These are phyloP conservation scores for Digitaria exilis DNA, from an alignment of 202 grass and related monocot species.

Conservation along the genomic window DNA sequence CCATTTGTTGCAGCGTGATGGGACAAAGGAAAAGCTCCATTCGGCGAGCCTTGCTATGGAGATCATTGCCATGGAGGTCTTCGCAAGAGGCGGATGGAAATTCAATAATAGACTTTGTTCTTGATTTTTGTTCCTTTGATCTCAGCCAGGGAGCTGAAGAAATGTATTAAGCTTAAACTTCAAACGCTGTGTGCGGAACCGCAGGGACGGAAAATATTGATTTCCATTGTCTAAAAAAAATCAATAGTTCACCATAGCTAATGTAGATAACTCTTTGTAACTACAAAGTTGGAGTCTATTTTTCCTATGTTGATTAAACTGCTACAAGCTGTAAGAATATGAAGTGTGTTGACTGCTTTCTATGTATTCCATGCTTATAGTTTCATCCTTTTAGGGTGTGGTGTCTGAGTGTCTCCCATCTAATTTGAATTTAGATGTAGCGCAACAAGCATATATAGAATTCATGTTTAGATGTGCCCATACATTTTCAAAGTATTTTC, in stretches of 20 bases:
- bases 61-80: too few relatives aligned
- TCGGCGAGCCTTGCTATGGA: too few relatives aligned
- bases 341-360: background rate
- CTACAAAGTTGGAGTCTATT: background rate
- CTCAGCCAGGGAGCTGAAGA: too few relatives aligned
- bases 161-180: too few relatives aligned
- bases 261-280: background rate
- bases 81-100: too few relatives aligned
- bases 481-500: constrained; percentile 8
- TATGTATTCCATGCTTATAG: background rate
- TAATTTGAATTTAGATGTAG: background rate
- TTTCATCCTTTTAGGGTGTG: background rate
- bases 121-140: too few relatives aligned
- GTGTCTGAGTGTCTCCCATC: background rate
- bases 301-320: background rate
- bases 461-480: background rate
- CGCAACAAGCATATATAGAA: background rate
- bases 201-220: too few relatives aligned
- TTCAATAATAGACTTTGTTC: too few relatives aligned
- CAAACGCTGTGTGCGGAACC: too few relatives aligned
- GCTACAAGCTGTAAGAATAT: background rate
- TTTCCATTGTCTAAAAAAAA: too few relatives aligned
- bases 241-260: background rate
- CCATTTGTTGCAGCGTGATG: too few relatives aligned
- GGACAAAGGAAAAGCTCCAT: too few relatives aligned